A percentile compares a stretch with the other conserved stretches of the same genome.
Conservation (phyloP, 495 filamentous ascomycete genomes). For the Podospora pseudoanserina region DNA sequence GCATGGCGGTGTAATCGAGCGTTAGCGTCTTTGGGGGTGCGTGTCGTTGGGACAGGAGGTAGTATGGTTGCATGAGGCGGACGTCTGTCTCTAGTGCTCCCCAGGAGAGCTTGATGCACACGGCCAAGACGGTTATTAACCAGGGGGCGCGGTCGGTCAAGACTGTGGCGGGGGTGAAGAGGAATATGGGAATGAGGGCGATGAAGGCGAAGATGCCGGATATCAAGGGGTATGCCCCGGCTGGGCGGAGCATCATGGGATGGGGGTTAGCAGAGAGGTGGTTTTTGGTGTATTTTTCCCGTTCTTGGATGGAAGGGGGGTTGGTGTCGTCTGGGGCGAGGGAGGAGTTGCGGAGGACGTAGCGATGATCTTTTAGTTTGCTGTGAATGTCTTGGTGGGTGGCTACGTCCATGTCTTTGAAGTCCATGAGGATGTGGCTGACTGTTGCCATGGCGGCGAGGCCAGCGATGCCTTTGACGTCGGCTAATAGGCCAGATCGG, state of each 20-base stretch:
- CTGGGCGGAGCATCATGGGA: constrained; percentile 62
- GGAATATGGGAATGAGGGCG: constrained; percentile 52
- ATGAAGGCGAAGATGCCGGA: constrained; percentile 46
- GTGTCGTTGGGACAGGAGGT: constrained; percentile 60
- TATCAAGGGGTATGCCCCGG: constrained; percentile 56
- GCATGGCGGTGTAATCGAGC: constrained; percentile 67
- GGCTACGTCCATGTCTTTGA: constrained; percentile 66
- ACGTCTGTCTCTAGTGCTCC: constrained; percentile 65
- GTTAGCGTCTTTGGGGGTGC: constrained; percentile 60
- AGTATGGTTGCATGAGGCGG: constrained; percentile 73
- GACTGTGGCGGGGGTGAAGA: constrained; percentile 53
- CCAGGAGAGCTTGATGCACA: constrained; percentile 64
- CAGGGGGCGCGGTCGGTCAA: constrained; percentile 60
- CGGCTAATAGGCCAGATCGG: constrained; percentile 60
- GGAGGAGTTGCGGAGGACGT: constrained; percentile 64
- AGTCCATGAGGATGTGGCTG: constrained; percentile 69
- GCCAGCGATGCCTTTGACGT: constrained; percentile 70
- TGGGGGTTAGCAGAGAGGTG: constrained; percentile 56
- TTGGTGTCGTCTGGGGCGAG: constrained; percentile 49
- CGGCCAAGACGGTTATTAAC: constrained; percentile 59
- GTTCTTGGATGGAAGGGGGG: constrained; percentile 29
- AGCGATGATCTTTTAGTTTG: constrained; percentile 59
- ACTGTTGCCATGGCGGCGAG: constrained; percentile 70
- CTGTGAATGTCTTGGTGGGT: constrained; percentile 62
- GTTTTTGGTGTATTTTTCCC: constrained; percentile 37